A percentile compares a stretch with the other conserved stretches of the same genome.
These are phyloP conservation scores for Xylariaceae sp. DNA, from an alignment of 2,329 filamentous ascomycete species.

Conservation along the genomic window DNA sequence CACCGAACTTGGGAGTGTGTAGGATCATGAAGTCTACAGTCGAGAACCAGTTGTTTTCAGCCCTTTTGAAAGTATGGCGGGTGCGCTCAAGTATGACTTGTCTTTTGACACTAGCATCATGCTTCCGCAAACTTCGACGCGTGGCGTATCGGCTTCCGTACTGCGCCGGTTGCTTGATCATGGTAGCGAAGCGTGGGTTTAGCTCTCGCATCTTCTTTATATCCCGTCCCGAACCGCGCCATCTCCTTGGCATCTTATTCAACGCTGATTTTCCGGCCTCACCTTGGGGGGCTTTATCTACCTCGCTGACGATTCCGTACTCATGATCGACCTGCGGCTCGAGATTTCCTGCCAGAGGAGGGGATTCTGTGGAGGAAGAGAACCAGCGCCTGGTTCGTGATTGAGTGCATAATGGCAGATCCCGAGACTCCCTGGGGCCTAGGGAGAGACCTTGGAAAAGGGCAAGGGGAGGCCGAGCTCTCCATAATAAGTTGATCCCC, in stretches of 20 bases:
- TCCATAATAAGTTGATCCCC: slow-evolving; percentile 31
- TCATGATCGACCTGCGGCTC: neutral
- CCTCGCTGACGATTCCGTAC: neutral
- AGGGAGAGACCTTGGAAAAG: slow-evolving; percentile 28
- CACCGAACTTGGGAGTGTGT: slow-evolving; percentile 25
- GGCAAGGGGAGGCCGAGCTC: slow-evolving; percentile 26
- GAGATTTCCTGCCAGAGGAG: neutral
- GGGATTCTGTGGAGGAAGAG: slow-evolving; percentile 7
- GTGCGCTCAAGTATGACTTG: slow-evolving; percentile 21
- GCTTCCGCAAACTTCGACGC: slow-evolving; percentile 22
- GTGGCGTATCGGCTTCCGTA: slow-evolving; percentile 18
- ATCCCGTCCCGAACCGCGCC: neutral
- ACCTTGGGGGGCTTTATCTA: neutral
- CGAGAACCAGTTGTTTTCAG: slow-evolving; percentile 18
- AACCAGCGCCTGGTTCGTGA: slow-evolving; percentile 19
- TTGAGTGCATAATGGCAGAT: slow-evolving; percentile 9
- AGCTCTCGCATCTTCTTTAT: neutral
- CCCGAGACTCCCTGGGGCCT: slow-evolving; percentile 27
- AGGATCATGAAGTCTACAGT: slow-evolving; percentile 27
- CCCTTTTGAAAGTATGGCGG: slow-evolving; percentile 12
- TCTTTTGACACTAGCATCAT: slow-evolving; percentile 18
- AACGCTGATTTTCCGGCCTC: neutral
- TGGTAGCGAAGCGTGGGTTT: neutral
- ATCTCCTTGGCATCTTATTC: too few species aligned
- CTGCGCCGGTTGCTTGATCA: slow-evolving; percentile 5